Evolutionary conservation across 108 stramenopile species (phyloP).

Genomic region (Chaetoceros tenuissimus): DNA sequence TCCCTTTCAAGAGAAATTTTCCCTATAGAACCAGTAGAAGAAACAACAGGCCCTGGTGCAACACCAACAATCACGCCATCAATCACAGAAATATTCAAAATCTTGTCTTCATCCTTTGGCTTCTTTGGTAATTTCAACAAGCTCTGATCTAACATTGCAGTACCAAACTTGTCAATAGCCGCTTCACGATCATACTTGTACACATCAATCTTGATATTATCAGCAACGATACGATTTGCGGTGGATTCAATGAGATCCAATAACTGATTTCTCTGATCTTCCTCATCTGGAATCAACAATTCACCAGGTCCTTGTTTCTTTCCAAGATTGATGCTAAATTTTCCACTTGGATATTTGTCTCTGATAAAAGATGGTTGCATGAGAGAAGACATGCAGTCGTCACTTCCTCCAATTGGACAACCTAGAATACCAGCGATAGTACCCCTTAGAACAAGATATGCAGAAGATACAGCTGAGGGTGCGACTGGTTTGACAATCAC

Average conservation of each 20-base stretch:
- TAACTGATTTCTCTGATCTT: constrained; percentile 21
- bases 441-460: constrained; percentile 53
- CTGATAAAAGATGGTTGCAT: constrained; percentile 73
- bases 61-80: not conserved
- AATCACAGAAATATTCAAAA: not conserved
- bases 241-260: constrained; percentile 32
- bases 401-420: constrained; percentile 16
- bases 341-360: constrained; percentile 45
- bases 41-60: not conserved
- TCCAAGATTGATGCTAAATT: constrained; percentile 44
- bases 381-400: not conserved
- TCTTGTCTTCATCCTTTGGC: constrained; percentile 17
- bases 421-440: constrained; percentile 29
- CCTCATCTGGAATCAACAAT: constrained; percentile 18
- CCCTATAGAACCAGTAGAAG: not conserved
- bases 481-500: constrained; percentile 27
- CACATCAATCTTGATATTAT: constrained; percentile 5
- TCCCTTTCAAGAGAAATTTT: constrained; percentile 18
- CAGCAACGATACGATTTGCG: constrained; percentile 35
- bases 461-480: constrained; percentile 46
- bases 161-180: constrained; percentile 9
- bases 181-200: constrained; percentile 1
- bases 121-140: constrained; percentile 16
- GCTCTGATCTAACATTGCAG: constrained; percentile 41
- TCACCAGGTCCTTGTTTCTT: constrained; percentile 40